These are phyloP conservation scores for Verbascum thapsus DNA, from an alignment of 257 asterid genomes.

Conservation along the genomic window DNA sequence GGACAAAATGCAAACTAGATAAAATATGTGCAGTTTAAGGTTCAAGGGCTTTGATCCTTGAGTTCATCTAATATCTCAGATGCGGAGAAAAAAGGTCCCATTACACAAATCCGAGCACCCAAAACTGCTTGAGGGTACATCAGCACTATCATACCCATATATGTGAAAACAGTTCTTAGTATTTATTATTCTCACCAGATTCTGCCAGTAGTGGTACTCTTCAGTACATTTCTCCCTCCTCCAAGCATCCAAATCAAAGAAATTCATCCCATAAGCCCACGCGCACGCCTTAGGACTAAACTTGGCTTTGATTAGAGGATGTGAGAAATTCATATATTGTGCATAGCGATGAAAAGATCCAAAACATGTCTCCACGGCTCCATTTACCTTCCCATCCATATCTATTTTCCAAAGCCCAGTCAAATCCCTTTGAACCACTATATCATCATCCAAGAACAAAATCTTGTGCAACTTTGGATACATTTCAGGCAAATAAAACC, in stretches of 20 bases:
- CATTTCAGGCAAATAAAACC: conserved; percentile 81
- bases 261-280: conserved; percentile 89
- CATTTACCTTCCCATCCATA: conserved; percentile 82
- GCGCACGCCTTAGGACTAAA: conserved; percentile 86
- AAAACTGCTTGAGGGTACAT: conserved; percentile 1
- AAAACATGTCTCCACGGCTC: conserved; percentile 84
- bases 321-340: conserved; percentile 77
- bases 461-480: conserved; percentile 75
- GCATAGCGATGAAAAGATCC: conserved; percentile 82
- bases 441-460: conserved; percentile 80
- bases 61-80: not conserved
- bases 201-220: conserved; percentile 83
- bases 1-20: not conserved
- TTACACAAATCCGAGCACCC: conserved; percentile 3
- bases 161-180: not conserved
- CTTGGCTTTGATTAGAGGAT: conserved; percentile 65
- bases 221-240: conserved; percentile 76
- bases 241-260: conserved; percentile 88
- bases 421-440: conserved; percentile 73
- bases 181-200: conserved; percentile 47
- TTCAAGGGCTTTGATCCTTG: not conserved
- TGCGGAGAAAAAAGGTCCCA: conserved; percentile 7
- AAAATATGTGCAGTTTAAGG: no score
- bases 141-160: not conserved
- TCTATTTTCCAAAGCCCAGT: conserved; percentile 76